Percentiles rank a stretch among this genome's conserved stretches.
Evolutionary conservation across 768 basidiomycete species (phyloP).

Genomic region (Mycena galopus): DNA sequence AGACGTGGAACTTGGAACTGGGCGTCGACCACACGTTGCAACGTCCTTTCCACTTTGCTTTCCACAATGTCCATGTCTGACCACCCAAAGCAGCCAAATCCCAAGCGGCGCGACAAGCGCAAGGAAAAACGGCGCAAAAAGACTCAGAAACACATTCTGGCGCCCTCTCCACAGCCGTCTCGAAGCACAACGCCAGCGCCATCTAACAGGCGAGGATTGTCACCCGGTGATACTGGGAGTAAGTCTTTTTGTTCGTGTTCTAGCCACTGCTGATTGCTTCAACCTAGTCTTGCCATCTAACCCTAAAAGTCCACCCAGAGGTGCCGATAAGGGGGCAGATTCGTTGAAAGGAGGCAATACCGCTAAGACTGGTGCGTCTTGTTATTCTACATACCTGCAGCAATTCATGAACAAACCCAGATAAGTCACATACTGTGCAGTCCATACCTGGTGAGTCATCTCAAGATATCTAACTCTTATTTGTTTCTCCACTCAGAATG

Average conservation of each 20-base stretch:
- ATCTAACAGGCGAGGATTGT: neutral
- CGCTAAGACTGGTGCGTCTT: neutral
- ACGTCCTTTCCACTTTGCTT: neutral
- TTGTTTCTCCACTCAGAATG: too few relatives aligned
- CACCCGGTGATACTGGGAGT: neutral
- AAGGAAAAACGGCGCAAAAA: neutral
- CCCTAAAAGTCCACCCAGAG: neutral
- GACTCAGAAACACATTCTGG: neutral
- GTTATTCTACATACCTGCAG: constrained; percentile 13
- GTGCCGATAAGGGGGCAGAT: neutral
- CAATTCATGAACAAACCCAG: neutral
- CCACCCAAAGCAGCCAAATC: neutral
- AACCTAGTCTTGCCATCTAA: neutral
- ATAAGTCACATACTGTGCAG: neutral
- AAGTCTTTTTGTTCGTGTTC: constrained; percentile 2
- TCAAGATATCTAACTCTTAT: neutral
- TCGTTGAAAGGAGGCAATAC: neutral
- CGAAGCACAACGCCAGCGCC: constrained; percentile 2
- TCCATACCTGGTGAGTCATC: constrained; percentile 4
- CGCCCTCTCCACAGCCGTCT: neutral
- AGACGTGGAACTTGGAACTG: neutral
- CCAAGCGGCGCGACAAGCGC: neutral
- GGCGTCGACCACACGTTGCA: neutral
- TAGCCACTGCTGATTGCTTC: neutral
- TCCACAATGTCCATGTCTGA: neutral